These are phyloP conservation scores for Diaporthe sp. DNA, from an alignment of 2,329 filamentous ascomycete species.

Conservation along the genomic window DNA sequence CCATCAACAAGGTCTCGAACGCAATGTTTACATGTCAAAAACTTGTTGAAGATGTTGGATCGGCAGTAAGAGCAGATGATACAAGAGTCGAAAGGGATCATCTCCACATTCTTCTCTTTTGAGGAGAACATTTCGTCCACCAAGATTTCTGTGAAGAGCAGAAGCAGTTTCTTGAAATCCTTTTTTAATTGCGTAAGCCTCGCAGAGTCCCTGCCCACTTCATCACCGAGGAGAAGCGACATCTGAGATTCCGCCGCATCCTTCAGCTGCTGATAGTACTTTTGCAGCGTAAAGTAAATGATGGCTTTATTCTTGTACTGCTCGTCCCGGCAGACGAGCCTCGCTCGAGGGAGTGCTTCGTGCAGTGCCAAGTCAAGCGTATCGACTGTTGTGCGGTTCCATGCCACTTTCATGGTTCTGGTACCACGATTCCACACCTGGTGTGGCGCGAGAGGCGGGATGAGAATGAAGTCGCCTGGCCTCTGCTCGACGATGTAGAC, in stretches of 20 bases:
- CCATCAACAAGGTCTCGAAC: slow-evolving; percentile 74
- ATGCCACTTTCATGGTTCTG: slow-evolving; percentile 95
- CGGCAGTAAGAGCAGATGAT: slow-evolving; percentile 97
- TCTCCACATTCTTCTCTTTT: slow-evolving; percentile 79
- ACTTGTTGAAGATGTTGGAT: slow-evolving; percentile 97
- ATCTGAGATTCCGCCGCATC: slow-evolving; percentile 64
- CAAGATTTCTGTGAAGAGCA: slow-evolving; percentile 82
- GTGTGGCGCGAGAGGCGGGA: slow-evolving; percentile 93
- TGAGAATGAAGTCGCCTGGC: slow-evolving; percentile 90
- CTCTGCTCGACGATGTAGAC: slow-evolving; percentile 94
- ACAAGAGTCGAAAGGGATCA: slow-evolving; percentile 86
- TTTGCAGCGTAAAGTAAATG: slow-evolving; percentile 86
- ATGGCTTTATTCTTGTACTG: slow-evolving; percentile 99
- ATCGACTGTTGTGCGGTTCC: slow-evolving; percentile 95
- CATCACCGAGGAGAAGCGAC: slow-evolving; percentile 61
- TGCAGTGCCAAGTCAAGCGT: slow-evolving; percentile 87
- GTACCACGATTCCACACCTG: slow-evolving; percentile 99
- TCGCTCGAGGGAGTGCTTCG: slow-evolving; percentile 89
- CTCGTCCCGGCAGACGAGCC: slow-evolving; percentile 94
- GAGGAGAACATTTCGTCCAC: slow-evolving; percentile 87
- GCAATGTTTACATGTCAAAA: slow-evolving; percentile 91
- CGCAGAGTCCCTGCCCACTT: slow-evolving; percentile 54
- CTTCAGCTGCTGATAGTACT: slow-evolving; percentile 76
- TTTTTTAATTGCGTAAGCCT: slow-evolving; percentile 76
- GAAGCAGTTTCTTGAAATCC: slow-evolving; percentile 86